Evolutionary conservation across 495 filamentous ascomycete genomes (phyloP).

Genomic region (Daldinia loculata): DNA sequence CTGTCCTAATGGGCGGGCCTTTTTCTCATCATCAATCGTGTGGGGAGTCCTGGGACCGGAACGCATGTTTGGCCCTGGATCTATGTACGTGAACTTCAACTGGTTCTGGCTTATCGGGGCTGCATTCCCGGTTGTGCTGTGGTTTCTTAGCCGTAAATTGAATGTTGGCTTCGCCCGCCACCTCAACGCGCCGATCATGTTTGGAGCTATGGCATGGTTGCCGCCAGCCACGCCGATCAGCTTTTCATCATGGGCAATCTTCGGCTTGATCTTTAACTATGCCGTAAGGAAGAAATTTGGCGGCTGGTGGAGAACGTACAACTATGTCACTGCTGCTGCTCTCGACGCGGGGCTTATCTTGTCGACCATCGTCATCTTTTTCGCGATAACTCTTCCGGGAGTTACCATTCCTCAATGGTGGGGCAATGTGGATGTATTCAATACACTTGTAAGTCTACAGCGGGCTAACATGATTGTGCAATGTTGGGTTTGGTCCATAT

Average conservation of each 20-base stretch:
- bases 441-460: slow-evolving; percentile 43
- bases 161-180: slow-evolving; percentile 56
- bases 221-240: slow-evolving; percentile 67
- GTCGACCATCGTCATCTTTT: slow-evolving; percentile 58
- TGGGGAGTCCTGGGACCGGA: slow-evolving; percentile 68
- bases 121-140: slow-evolving; percentile 58
- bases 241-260: slow-evolving; percentile 67
- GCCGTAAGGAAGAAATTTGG: slow-evolving; percentile 57
- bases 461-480: background rate
- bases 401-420: slow-evolving; percentile 58
- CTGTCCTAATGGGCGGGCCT: slow-evolving; percentile 69
- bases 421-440: slow-evolving; percentile 55
- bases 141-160: slow-evolving; percentile 60
- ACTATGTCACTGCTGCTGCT: slow-evolving; percentile 71
- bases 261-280: slow-evolving; percentile 67
- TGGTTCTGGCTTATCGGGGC: slow-evolving; percentile 68
- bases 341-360: slow-evolving; percentile 56
- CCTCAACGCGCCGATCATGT: slow-evolving; percentile 66
- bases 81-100: slow-evolving; percentile 65
- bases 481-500: background rate
- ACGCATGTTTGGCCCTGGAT: slow-evolving; percentile 64
- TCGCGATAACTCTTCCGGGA: slow-evolving; percentile 52
- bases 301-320: slow-evolving; percentile 69
- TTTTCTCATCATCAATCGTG: slow-evolving; percentile 63
- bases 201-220: slow-evolving; percentile 65